Evolutionary conservation across 345 rosid species (phyloP).

Genomic region (Durio zibethinus): DNA sequence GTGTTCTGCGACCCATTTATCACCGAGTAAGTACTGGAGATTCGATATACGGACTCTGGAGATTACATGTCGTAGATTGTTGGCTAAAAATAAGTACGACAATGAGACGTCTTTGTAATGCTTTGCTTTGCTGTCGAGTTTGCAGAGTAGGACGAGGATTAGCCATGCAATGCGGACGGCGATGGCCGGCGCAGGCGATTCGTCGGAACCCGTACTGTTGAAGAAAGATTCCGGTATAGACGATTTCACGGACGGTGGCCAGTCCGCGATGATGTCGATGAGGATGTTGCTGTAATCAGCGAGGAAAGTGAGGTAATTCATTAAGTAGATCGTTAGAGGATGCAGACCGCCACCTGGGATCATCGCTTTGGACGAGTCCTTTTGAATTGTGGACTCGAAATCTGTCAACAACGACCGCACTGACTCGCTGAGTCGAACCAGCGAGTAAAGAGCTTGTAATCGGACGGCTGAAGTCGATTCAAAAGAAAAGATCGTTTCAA

Average conservation of each 20-base stretch:
- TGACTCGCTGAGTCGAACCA: conserved; percentile 47
- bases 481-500: conserved; percentile 51
- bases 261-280: conserved; percentile 38
- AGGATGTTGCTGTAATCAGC: conserved; percentile 49
- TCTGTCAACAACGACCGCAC: conserved; percentile 34
- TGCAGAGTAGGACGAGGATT: conserved; percentile 58
- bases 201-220: conserved; percentile 16
- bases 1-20: conserved; percentile 53
- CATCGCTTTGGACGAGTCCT: conserved; percentile 45
- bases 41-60: conserved; percentile 47
- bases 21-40: conserved; percentile 48
- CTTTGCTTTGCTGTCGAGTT: conserved; percentile 59
- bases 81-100: conserved; percentile 65
- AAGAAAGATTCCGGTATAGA: conserved; percentile 42
- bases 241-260: conserved; percentile 34
- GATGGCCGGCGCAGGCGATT: conserved; percentile 33
- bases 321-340: conserved; percentile 42
- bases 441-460: conserved; percentile 47
- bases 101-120: conserved; percentile 48
- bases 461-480: conserved; percentile 39
- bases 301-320: conserved; percentile 53
- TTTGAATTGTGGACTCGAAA: conserved; percentile 46
- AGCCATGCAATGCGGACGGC: conserved; percentile 52
- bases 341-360: conserved; percentile 53
- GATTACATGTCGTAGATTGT: conserved; percentile 58